Conservation (phyloP, 371 early-diverging fungal genomes). For the Mortierella sp. region DNA sequence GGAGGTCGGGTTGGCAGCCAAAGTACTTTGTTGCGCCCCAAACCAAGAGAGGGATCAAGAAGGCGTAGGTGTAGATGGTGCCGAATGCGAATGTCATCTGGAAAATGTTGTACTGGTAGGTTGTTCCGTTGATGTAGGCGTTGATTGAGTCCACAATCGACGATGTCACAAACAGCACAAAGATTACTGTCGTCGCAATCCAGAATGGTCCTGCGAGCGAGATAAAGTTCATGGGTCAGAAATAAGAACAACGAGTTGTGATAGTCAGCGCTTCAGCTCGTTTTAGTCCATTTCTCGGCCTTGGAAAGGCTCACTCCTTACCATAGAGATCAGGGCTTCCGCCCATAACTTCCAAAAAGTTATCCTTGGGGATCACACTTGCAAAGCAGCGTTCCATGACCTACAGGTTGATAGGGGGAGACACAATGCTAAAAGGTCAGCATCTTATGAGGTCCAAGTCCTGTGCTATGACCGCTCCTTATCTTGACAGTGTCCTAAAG, state of each 20-base stretch:
- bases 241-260: background rate
- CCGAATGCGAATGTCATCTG: conserved; percentile 84
- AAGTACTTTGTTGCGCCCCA: conserved; percentile 91
- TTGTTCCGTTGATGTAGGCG: conserved; percentile 71
- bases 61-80: conserved; percentile 86
- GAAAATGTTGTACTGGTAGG: conserved; percentile 84
- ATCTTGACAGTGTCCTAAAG: background rate
- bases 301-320: conserved; percentile 21
- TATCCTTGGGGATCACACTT: conserved; percentile 63
- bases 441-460: background rate
- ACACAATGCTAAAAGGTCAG: background rate
- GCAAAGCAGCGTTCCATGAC: conserved; percentile 68
- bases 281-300: background rate
- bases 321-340: conserved; percentile 81
- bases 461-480: background rate
- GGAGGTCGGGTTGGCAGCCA: conserved; percentile 82
- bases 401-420: conserved; percentile 32
- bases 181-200: conserved; percentile 95
- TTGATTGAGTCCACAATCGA: conserved; percentile 89
- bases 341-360: conserved; percentile 64
- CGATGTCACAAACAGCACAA: conserved; percentile 91
- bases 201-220: conserved; percentile 86
- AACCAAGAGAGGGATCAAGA: conserved; percentile 76
- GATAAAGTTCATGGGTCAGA: background rate
- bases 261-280: background rate